Evolutionary conservation across 1,284 basidiomycete genomes (phyloP), one percentile per base, ranked within the genome.

Genomic region (Fomitopsis pinicola): DNA sequence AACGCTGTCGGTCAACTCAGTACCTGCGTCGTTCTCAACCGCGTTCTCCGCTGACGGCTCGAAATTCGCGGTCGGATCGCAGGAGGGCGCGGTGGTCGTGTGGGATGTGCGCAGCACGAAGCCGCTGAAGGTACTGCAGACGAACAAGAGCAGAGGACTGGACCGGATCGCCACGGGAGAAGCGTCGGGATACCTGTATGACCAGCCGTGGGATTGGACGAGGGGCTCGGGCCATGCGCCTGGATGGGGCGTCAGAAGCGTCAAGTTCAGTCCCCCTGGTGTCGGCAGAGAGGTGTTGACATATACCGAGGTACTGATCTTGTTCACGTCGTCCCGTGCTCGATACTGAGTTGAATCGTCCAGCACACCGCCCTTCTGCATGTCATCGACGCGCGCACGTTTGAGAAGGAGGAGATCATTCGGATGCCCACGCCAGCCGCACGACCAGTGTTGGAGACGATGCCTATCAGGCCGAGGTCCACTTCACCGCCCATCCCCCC

Each of bases 61-160:
- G 54, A 92, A 92, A 67, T 95, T 94, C 69, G 92, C 92, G 0
- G 91, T 95, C 0, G 92, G 89, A 4, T 88, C 86, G 26, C 94
- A 96, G 72, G 92, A 95, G 69, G 94, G 94, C 14, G 81, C 87
- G 14, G 87, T 95, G 1, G 87, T 86, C 3, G 84, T 91, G 9
- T 91, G 88, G 89, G 90, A 92, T 71, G 88, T 92, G 46, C 78
- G 89, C 61, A 88, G 86, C 64, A 80, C 83, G 45, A 86, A 84
- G 68, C 87, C 89, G 15, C 71, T 92, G 64, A 87, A 86, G 67
- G 81, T 88, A 5, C 85, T 86, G 64, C 80, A 86, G 61, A 85
- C 82, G 8, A 80, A 84, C 66, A 79, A 80, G 71, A 72, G 70
- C 17, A 73, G 84, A 46, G 72, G 28, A 71, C 78, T 72, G 45